Evolutionary conservation across 2,329 filamentous ascomycete species (phyloP), one percentile per base, ranked within the genome.

Genomic region (Verruconis gallopava): DNA sequence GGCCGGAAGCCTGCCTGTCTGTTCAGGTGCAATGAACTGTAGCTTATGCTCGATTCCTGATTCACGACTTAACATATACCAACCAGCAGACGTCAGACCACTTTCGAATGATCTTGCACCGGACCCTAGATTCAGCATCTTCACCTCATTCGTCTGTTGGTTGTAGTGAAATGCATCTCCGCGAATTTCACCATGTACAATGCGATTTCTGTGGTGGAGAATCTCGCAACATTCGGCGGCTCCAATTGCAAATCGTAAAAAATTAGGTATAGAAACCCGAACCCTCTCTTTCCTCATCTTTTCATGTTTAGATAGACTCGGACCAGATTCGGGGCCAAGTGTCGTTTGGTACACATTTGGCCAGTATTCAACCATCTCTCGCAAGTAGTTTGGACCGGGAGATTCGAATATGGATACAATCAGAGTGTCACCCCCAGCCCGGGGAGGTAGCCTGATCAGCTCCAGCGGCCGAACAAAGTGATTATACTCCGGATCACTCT

Each of bases 111-210:
- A 84, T 41, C 85, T 73, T 35, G 86, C 69, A 2, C 89, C 89
- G 11, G 85, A 89, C 11, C 89, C 89, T 55, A 93, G 86, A 43
- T 85, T 85, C 48, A 85, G 73, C 47, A 94, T 70, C 55, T 81
- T 85, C 48, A 95, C 85, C 43, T 69, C 66, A 43, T 77, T 76
- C 1, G 74, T 75, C 36, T 85, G 75, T 12, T 66, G 56, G 51
- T 83, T 82, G 65, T 84, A 93, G 56, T 95, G 85, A 54, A 95
- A 95, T 1, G 86, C 82, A 60, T 96, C 89, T 4, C 79, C 83
- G 20, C 89, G 75, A 39, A 96, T 79, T 61, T 96, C 89, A 35
- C 89, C 89, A 52, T 95, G 89, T 1, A 94, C 80, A 44, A 86
- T 77, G 46, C 84, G 80, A 44, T 89, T 75, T 5, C 82, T 79